Evolutionary conservation across 345 rosid genomes (phyloP).

Genomic region (Citrus unshiu): DNA sequence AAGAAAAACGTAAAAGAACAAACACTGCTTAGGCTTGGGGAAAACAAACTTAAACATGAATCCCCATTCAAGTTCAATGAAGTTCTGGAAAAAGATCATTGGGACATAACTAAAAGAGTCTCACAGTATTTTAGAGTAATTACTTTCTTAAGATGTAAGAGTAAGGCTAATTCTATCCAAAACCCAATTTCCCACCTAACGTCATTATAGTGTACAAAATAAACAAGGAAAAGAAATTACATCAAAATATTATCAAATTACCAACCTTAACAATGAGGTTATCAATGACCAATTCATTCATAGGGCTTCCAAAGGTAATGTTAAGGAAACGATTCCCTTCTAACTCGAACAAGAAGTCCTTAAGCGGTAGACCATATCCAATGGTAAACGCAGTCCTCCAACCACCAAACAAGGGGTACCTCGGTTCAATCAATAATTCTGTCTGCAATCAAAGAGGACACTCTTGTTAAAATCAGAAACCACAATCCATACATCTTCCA

Average conservation of each 20-base stretch:
- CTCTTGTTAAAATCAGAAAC: conserved; percentile 21
- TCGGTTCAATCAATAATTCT: conserved; percentile 79
- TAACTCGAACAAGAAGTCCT: conserved; percentile 69
- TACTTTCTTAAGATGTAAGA: not conserved
- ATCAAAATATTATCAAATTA: conserved; percentile 1
- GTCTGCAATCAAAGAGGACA: conserved; percentile 54
- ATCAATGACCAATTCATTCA: conserved; percentile 69
- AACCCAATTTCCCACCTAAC: not conserved
- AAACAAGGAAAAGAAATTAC: not conserved
- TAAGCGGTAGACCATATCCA: conserved; percentile 89
- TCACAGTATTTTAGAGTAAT: not conserved
- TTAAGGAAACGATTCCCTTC: conserved; percentile 77
- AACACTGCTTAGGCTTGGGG: not conserved
- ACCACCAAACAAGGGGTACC: conserved; percentile 97
- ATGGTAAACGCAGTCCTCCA: conserved; percentile 95
- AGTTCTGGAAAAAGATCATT: not conserved
- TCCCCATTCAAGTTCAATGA: not conserved
- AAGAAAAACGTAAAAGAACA: too few species aligned
- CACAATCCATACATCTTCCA: not conserved
- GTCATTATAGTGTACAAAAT: not conserved
- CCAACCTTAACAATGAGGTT: conserved; percentile 76
- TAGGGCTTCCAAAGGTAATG: conserved; percentile 71
- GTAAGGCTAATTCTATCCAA: not conserved
- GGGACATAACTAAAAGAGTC: not conserved
- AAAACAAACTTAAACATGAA: not conserved